phyloP scores from a whole-genome alignment of 1,284 basidiomycete genomes.

The Hypsizygus ulmarius region DNA sequence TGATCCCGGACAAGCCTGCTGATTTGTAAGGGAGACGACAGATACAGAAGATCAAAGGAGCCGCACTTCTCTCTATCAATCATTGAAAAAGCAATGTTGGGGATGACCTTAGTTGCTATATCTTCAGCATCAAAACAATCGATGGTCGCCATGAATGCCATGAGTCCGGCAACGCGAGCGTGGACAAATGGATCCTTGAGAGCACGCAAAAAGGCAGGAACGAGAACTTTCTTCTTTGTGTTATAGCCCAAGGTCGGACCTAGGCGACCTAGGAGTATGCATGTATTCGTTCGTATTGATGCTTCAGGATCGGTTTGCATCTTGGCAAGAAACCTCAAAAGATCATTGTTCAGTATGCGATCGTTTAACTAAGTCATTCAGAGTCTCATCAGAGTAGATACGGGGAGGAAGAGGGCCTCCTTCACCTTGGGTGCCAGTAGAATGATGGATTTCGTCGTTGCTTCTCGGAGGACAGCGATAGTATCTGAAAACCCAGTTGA shows the following conservation, averaged over 20 bases:
- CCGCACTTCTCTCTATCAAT: slow-evolving; percentile 81
- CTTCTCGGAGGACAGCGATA: slow-evolving; percentile 90
- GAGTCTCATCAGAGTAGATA: neutral
- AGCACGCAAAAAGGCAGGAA: slow-evolving; percentile 91
- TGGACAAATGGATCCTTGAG: slow-evolving; percentile 93
- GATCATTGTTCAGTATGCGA: slow-evolving; percentile 94
- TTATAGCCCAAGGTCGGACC: slow-evolving; percentile 83
- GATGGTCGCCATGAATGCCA: slow-evolving; percentile 94
- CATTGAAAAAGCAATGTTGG: slow-evolving; percentile 75
- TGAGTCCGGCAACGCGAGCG: slow-evolving; percentile 89
- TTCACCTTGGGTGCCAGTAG: slow-evolving; percentile 81
- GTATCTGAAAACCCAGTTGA: slow-evolving; percentile 96
- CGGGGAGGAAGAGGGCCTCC: neutral
- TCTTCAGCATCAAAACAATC: slow-evolving; percentile 91
- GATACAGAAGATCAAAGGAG: slow-evolving; percentile 11
- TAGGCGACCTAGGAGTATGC: slow-evolving; percentile 91
- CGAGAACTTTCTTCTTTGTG: slow-evolving; percentile 93
- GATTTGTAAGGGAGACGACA: neutral
- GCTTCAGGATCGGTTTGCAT: slow-evolving; percentile 92
- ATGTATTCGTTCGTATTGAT: slow-evolving; percentile 96
- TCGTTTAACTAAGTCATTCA: slow-evolving; percentile 68
- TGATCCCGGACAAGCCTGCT: slow-evolving; percentile 85
- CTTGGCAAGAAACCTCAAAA: slow-evolving; percentile 89
- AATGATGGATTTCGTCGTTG: slow-evolving; percentile 87
- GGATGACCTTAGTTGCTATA: slow-evolving; percentile 86